phyloP scores from a whole-genome alignment of 2,329 filamentous ascomycete species.

The Catunica adiposa region DNA sequence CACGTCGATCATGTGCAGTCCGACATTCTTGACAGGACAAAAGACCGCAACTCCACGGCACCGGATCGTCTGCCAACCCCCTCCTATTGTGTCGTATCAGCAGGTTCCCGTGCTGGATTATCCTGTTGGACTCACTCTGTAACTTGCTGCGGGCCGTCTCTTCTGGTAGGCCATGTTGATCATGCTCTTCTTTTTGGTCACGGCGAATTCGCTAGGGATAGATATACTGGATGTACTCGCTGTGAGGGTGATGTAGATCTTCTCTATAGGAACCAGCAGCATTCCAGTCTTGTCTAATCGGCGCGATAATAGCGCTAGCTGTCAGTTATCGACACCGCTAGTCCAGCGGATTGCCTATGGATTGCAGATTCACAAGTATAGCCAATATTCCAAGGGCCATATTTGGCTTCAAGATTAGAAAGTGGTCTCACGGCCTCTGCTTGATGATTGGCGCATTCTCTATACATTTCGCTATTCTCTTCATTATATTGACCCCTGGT shows the following conservation, averaged over 20 bases:
- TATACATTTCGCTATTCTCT: background rate
- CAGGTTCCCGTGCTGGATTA: background rate
- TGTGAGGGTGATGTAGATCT: background rate
- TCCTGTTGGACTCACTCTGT: background rate
- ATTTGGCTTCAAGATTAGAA: background rate
- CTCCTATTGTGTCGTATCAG: background rate
- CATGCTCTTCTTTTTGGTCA: background rate
- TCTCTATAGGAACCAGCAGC: background rate
- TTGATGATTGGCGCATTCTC: too few relatives aligned
- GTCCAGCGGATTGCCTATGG: background rate
- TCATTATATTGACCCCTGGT: background rate
- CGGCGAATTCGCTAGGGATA: background rate
- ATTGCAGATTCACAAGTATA: background rate
- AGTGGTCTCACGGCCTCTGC: too few relatives aligned
- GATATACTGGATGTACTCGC: background rate
- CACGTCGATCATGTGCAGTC: background rate
- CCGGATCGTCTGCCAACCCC: background rate
- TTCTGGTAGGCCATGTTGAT: background rate
- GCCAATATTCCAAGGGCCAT: background rate
- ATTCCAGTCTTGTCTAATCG: slow-evolving; percentile 2
- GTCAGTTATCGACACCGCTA: background rate
- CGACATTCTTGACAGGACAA: background rate
- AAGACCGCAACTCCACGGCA: too few relatives aligned
- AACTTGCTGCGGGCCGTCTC: background rate
- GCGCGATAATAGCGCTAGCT: slow-evolving; percentile 3